Conservation (phyloP, 352 stramenopile species). For the Pythium monospermum region DNA sequence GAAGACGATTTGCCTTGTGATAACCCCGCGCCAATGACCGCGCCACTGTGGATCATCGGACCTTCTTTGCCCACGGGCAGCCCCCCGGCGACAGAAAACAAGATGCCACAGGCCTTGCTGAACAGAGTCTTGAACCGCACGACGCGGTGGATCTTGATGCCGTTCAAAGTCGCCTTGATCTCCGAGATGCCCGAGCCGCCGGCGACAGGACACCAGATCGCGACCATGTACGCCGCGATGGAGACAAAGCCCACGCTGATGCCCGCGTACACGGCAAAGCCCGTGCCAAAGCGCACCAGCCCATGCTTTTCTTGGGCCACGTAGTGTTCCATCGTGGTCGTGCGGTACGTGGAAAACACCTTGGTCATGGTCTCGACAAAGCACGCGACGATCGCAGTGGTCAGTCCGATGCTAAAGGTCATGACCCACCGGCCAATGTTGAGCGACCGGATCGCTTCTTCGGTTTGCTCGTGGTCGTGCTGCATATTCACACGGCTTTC, state of each 20-base stretch:
- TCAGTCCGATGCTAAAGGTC: slow-evolving; percentile 93
- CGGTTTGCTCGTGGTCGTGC: slow-evolving; percentile 79
- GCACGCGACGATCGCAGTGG: slow-evolving; percentile 91
- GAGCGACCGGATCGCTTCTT: slow-evolving; percentile 67
- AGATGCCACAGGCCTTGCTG: slow-evolving; percentile 91
- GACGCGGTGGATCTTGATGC: slow-evolving; percentile 96
- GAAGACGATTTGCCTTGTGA: slow-evolving; percentile 91
- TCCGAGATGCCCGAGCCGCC: slow-evolving; percentile 96
- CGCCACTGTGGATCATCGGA: slow-evolving; percentile 88
- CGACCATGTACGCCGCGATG: slow-evolving; percentile 88
- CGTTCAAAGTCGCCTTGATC: slow-evolving; percentile 98
- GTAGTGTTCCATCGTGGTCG: slow-evolving; percentile 81
- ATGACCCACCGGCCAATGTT: slow-evolving; percentile 92
- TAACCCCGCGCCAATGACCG: slow-evolving; percentile 94
- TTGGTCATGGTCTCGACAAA: slow-evolving; percentile 91
- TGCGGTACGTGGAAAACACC: slow-evolving; percentile 86
- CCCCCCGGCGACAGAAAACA: slow-evolving; percentile 76
- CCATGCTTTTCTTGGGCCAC: slow-evolving; percentile 52
- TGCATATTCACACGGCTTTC: slow-evolving; percentile 83
- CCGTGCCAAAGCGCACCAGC: slow-evolving; percentile 46
- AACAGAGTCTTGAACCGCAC: slow-evolving; percentile 95
- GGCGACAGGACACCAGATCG: slow-evolving; percentile 93
- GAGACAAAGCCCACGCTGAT: slow-evolving; percentile 92
- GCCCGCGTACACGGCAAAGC: slow-evolving; percentile 88
- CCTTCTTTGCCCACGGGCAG: slow-evolving; percentile 86